A percentile compares a stretch with the other conserved stretches of the same genome.
Conservation (phyloP, 805 yeast species). For the Spathaspora girioi region DNA sequence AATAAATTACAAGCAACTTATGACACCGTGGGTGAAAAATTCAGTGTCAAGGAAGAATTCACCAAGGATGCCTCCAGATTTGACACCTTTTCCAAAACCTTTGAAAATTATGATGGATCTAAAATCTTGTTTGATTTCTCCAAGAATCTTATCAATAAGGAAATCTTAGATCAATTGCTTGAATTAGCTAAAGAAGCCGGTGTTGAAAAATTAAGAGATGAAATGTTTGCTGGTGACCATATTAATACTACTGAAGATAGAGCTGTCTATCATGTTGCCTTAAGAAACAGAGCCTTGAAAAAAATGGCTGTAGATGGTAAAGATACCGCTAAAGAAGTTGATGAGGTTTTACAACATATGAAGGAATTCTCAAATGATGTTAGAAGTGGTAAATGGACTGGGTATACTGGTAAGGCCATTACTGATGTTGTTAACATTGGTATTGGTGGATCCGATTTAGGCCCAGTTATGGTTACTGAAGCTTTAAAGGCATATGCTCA, state of each 20-base stretch:
- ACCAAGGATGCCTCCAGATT: conserved; percentile 70
- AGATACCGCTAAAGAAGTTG: conserved; percentile 89
- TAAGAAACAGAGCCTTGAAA: conserved; percentile 86
- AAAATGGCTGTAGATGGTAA: conserved; percentile 86
- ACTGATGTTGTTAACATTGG: conserved; percentile 96
- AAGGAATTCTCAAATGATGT: conserved; percentile 88
- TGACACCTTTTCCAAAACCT: conserved; percentile 70
- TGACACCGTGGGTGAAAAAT: conserved; percentile 64
- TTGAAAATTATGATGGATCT: conserved; percentile 82
- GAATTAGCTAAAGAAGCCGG: conserved; percentile 87
- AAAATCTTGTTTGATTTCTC: conserved; percentile 92
- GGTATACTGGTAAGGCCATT: conserved; percentile 92
- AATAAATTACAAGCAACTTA: conserved; percentile 66
- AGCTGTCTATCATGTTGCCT: conserved; percentile 96
- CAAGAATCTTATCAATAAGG: conserved; percentile 88
- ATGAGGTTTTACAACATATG: conserved; percentile 90
- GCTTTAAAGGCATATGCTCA: conserved; percentile 88
- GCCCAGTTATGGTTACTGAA: conserved; percentile 99
- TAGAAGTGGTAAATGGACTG: conserved; percentile 94
- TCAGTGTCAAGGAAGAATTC: conserved; percentile 78
- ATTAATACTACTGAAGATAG: conserved; percentile 95
- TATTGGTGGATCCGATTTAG: conserved; percentile 98
- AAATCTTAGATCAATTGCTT: conserved; percentile 62
- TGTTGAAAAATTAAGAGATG: conserved; percentile 83
- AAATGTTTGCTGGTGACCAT: conserved; percentile 87